Evolutionary conservation across 2,329 filamentous ascomycete species (phyloP).

Genomic region (Trichoderma simmonsii): DNA sequence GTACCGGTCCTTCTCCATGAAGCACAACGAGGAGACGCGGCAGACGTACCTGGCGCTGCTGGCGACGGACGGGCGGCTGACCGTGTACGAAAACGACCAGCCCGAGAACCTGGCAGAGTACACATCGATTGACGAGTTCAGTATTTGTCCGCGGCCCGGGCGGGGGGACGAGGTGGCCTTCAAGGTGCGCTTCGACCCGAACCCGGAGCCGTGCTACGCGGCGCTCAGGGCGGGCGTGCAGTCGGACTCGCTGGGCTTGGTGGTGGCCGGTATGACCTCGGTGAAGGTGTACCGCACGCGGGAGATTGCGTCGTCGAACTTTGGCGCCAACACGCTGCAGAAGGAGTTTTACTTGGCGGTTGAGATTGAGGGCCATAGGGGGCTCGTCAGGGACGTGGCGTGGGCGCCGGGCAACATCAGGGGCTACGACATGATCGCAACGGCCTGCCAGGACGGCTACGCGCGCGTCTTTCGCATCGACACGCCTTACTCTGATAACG

Average conservation of each 20-base stretch:
- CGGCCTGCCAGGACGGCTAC: conserved; percentile 87
- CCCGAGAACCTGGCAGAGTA: conserved; percentile 78
- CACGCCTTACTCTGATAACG: conserved; percentile 50
- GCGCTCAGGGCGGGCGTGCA: conserved; percentile 79
- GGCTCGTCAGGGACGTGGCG: conserved; percentile 79
- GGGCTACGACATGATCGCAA: conserved; percentile 86
- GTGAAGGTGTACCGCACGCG: conserved; percentile 81
- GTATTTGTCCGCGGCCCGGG: conserved; percentile 65
- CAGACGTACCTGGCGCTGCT: conserved; percentile 85
- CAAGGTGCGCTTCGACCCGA: conserved; percentile 82
- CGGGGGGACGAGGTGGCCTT: conserved; percentile 86
- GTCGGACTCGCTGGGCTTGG: conserved; percentile 72
- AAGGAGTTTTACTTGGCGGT: conserved; percentile 84
- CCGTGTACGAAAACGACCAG: conserved; percentile 80
- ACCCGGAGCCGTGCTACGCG: conserved; percentile 74
- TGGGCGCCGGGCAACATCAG: conserved; percentile 92
- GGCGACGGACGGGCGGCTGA: conserved; percentile 75
- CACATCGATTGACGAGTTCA: conserved; percentile 70
- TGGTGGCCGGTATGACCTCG: conserved; percentile 80
- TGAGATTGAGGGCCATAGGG: conserved; percentile 69
- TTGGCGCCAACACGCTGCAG: conserved; percentile 53
- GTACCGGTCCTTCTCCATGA: conserved; percentile 82
- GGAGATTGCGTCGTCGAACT: conserved; percentile 51
- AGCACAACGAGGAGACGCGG: conserved; percentile 71
- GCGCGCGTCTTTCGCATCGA: conserved; percentile 84